Conservation (phyloP, 1,284 basidiomycete genomes). For the Ustilago tritici region DNA sequence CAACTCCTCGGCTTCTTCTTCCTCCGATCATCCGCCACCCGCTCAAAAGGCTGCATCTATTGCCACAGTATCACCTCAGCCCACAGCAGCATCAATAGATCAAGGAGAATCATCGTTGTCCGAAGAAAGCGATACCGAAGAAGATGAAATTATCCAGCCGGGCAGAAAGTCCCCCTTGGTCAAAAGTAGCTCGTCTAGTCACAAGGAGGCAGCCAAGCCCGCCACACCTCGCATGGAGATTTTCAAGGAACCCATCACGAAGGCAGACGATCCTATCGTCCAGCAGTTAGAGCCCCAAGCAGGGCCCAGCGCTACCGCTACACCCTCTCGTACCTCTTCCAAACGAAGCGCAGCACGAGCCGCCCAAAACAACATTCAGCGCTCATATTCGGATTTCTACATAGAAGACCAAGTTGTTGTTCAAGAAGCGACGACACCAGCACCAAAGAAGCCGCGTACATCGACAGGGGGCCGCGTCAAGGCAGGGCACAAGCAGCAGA, state of each 20-base stretch:
- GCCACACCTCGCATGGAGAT: not conserved
- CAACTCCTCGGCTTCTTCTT: conserved; percentile 11
- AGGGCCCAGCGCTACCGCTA: not conserved
- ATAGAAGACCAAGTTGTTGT: not conserved
- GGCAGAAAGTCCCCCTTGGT: not conserved
- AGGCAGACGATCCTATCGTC: not conserved
- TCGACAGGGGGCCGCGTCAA: conserved; percentile 7
- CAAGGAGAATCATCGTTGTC: conserved; percentile 7
- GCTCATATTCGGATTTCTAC: conserved; percentile 21
- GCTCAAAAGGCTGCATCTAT: not conserved
- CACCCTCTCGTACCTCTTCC: conserved; percentile 12
- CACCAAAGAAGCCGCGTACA: conserved; percentile 16
- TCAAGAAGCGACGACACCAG: not conserved
- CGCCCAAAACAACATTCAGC: conserved; percentile 30
- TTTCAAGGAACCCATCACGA: not conserved
- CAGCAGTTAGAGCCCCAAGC: not conserved
- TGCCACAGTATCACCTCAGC: not conserved
- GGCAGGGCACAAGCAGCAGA: not conserved
- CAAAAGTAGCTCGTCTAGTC: not conserved
- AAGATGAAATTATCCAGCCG: not conserved
- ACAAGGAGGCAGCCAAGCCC: not conserved
- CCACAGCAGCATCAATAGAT: not conserved
- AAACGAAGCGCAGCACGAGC: conserved; percentile 36
- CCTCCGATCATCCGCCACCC: not conserved
- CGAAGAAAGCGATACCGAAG: not conserved